phyloP scores from a whole-genome alignment of 2,329 filamentous ascomycete species.

The Passalora sequoiae region DNA sequence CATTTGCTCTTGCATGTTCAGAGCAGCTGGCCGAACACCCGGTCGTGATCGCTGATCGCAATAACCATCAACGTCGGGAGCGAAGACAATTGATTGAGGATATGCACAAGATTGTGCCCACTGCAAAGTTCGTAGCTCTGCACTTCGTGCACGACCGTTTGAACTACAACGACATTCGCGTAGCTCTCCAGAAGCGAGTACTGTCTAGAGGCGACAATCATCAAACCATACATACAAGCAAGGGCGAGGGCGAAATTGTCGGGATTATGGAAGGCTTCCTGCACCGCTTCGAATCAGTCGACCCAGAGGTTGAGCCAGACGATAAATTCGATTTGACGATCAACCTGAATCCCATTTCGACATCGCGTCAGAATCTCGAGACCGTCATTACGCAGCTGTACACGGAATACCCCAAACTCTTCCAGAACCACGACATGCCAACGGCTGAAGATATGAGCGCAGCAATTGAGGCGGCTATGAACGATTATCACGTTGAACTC shows the following conservation, averaged over 20 bases:
- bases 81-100: conserved; percentile 82
- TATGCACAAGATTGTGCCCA: conserved; percentile 56
- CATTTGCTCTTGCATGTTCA: conserved; percentile 68
- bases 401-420: conserved; percentile 69
- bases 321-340: conserved; percentile 78
- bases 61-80: conserved; percentile 87
- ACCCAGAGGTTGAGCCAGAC: conserved; percentile 65
- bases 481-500: conserved; percentile 70
- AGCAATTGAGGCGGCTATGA: conserved; percentile 69
- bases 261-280: conserved; percentile 96
- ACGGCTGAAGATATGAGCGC: conserved; percentile 67
- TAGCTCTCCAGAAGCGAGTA: conserved; percentile 72
- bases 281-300: conserved; percentile 72
- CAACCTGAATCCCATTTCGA: conserved; percentile 69
- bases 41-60: conserved; percentile 85
- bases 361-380: conserved; percentile 83
- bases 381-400: conserved; percentile 67
- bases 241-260: conserved; percentile 67
- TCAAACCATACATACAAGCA: conserved; percentile 88
- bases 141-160: conserved; percentile 74
- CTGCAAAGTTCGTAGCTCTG: conserved; percentile 72
- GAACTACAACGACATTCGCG: conserved; percentile 65
- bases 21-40: conserved; percentile 58
- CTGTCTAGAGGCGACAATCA: conserved; percentile 88
- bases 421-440: conserved; percentile 60